These are phyloP conservation scores for Rhizopus delemar DNA, from an alignment of 371 early-diverging fungal genomes.

Conservation along the genomic window DNA sequence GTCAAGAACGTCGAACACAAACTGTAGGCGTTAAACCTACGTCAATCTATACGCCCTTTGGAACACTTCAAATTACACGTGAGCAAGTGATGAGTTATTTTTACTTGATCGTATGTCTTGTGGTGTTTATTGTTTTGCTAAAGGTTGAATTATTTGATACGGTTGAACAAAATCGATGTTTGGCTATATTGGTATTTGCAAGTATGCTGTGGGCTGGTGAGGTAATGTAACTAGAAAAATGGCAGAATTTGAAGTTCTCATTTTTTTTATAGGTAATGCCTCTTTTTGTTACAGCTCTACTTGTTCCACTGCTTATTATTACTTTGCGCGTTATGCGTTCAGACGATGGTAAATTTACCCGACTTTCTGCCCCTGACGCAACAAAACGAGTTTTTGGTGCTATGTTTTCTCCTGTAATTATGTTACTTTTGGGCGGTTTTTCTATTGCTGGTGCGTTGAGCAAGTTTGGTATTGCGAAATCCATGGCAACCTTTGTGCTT, in stretches of 20 bases:
- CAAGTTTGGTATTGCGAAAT: constrained; percentile 91
- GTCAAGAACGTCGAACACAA: constrained; percentile 80
- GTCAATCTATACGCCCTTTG: constrained; percentile 48
- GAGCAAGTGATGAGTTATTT: constrained; percentile 41
- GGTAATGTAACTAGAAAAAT: constrained; percentile 43
- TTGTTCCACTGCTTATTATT: constrained; percentile 88
- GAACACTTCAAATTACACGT: constrained; percentile 39
- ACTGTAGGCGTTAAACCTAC: constrained; percentile 59
- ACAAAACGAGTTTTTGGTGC: constrained; percentile 71
- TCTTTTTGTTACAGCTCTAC: constrained; percentile 87
- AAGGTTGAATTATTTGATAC: constrained; percentile 57
- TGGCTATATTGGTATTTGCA: constrained; percentile 87
- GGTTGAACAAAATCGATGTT: constrained; percentile 75
- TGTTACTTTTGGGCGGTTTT: constrained; percentile 83
- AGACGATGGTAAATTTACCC: constrained; percentile 48
- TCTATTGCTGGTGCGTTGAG: constrained; percentile 78
- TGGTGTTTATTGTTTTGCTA: constrained; percentile 57
- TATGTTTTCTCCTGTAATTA: constrained; percentile 86
- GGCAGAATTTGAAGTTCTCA: neutral
- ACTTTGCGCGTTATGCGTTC: constrained; percentile 79
- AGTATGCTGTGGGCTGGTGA: constrained; percentile 94
- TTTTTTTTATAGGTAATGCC: constrained; percentile 75
- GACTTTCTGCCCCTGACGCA: constrained; percentile 60
- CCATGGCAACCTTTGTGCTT: constrained; percentile 84
- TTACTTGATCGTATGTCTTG: constrained; percentile 51